Conservation (phyloP, 129 eudicot genomes). For the Centaurea solstitialis region DNA sequence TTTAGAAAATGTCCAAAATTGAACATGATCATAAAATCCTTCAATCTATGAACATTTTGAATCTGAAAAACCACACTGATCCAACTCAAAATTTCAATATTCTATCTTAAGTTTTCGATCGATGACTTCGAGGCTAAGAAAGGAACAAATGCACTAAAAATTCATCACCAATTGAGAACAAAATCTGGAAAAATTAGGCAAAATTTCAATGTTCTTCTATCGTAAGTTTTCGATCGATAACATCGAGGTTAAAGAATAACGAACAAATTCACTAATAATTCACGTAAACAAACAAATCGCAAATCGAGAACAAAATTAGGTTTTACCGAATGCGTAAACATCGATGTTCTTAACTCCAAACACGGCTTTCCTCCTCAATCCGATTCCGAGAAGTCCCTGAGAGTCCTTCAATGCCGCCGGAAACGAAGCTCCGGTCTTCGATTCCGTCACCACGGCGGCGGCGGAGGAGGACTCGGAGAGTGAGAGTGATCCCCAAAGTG, state of each 20-base stretch:
- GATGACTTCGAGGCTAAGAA: not conserved
- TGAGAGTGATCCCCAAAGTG: constrained; percentile 76
- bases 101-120: constrained; percentile 8
- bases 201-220: not conserved
- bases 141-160: not conserved
- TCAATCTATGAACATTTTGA: not conserved
- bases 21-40: not conserved
- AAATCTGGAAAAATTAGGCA: too few species aligned
- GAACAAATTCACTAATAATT: not conserved
- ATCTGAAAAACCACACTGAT: not conserved
- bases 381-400: constrained; percentile 80
- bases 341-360: constrained; percentile 89
- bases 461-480: constrained; percentile 43
- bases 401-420: constrained; percentile 60
- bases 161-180: not conserved
- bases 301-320: not conserved
- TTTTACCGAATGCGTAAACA: constrained; percentile 89
- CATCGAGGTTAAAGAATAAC: not conserved
- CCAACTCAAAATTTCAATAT: not conserved
- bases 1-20: not conserved
- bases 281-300: constrained; percentile 5
- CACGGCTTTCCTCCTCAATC: constrained; percentile 70
- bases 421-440: constrained; percentile 67
- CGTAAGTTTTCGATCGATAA: constrained; percentile 10
- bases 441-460: constrained; percentile 46